A percentile compares a stretch with the other conserved stretches of the same genome.
Conservation (phyloP, 441 rosid genomes). For the Hura crepitans region DNA sequence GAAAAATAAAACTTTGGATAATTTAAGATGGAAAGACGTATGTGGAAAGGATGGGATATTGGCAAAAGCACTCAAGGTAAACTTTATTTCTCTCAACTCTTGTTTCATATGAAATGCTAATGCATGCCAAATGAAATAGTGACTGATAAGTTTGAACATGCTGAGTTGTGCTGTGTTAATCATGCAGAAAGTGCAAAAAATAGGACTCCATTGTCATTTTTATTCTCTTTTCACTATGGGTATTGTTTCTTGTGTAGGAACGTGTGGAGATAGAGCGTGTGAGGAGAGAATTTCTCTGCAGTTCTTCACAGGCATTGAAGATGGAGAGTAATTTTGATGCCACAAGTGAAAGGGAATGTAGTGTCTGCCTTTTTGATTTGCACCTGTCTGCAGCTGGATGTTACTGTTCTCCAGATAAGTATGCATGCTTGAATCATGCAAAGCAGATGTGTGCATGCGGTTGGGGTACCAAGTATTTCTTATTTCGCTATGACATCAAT, state of each 20-base stretch:
- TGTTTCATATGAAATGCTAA: slow-evolving; percentile 2
- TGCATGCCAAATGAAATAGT: background rate
- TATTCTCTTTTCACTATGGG: slow-evolving; percentile 16
- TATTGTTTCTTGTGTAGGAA: slow-evolving; percentile 38
- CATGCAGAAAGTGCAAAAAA: background rate
- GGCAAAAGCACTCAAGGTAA: slow-evolving; percentile 85
- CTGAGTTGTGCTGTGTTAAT: too few relatives aligned
- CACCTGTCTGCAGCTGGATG: slow-evolving; percentile 99
- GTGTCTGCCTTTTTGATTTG: slow-evolving; percentile 81
- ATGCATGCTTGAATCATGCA: slow-evolving; percentile 87
- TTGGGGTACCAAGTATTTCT: slow-evolving; percentile 62
- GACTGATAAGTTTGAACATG: slow-evolving; percentile 12
- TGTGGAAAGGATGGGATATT: slow-evolving; percentile 88
- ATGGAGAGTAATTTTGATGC: slow-evolving; percentile 93
- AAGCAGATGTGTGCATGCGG: slow-evolving; percentile 80
- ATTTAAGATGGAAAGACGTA: slow-evolving; percentile 79
- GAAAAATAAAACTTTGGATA: slow-evolving; percentile 64
- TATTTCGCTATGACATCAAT: slow-evolving; percentile 76
- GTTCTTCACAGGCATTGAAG: slow-evolving; percentile 60
- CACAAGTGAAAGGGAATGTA: slow-evolving; percentile 86
- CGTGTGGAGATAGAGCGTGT: slow-evolving; percentile 80
- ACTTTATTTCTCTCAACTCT: slow-evolving; percentile 21
- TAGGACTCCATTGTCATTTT: slow-evolving; percentile 5
- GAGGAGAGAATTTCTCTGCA: slow-evolving; percentile 64
- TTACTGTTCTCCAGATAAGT: slow-evolving; percentile 85